These are phyloP conservation scores for Stagonosporopsis tanaceti DNA, from an alignment of 2,329 filamentous ascomycete species.

Conservation along the genomic window DNA sequence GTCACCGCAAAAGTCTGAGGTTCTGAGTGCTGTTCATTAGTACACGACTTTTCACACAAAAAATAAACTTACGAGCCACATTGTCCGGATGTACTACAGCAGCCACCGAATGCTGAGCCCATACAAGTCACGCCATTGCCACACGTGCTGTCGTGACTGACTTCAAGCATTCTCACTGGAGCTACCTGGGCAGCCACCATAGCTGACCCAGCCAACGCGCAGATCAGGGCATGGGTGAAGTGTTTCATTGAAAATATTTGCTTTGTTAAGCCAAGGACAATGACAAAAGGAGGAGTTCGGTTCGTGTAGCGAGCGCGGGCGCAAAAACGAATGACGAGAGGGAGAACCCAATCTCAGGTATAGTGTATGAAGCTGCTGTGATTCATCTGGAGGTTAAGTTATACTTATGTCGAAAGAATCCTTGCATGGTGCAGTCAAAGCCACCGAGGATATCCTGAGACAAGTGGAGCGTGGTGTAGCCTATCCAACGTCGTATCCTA, in stretches of 20 bases:
- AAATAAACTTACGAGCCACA: slow-evolving; percentile 27
- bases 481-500: background rate
- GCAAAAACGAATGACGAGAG: background rate
- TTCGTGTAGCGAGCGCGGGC: no score
- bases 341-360: background rate
- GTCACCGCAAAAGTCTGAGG: slow-evolving; percentile 27
- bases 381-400: no score
- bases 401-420: background rate
- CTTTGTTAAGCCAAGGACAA: background rate
- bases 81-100: slow-evolving; percentile 24
- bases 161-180: slow-evolving; percentile 1
- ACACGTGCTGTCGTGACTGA: slow-evolving; percentile 29
- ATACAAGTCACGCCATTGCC: slow-evolving; percentile 29
- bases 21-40: slow-evolving; percentile 8
- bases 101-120: slow-evolving; percentile 30
- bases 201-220: slow-evolving; percentile 6
- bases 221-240: slow-evolving; percentile 6
- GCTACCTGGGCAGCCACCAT: slow-evolving; percentile 12
- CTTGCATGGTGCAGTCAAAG: background rate
- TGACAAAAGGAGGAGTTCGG: background rate
- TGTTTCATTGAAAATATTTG: background rate
- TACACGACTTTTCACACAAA: background rate
- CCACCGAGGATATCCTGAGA: background rate
- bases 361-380: background rate
- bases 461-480: background rate